A percentile compares a stretch with the other conserved stretches of the same genome.
phyloP scores from a whole-genome alignment of 805 yeast genomes.

The Kodamaea fukazawae region DNA sequence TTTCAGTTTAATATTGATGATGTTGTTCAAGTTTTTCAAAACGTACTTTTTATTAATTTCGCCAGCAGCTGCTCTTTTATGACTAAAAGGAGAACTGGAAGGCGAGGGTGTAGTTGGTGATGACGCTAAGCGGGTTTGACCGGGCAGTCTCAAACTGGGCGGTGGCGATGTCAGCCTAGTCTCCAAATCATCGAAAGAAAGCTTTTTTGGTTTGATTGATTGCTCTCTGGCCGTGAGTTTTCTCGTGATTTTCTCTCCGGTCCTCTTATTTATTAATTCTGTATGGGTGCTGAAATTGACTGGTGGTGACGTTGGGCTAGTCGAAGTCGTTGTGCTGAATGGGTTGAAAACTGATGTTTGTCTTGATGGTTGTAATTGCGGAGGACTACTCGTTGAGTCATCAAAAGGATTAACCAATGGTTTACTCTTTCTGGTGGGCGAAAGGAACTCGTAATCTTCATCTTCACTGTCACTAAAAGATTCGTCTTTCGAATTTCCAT shows the following conservation, averaged over 20 bases:
- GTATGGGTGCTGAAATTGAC: slow-evolving; percentile 35
- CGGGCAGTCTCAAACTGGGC: slow-evolving; percentile 5
- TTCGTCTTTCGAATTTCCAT: slow-evolving; percentile 8
- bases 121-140: slow-evolving; percentile 2
- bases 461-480: slow-evolving; percentile 9
- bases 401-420: slow-evolving; percentile 3
- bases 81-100: slow-evolving; percentile 6
- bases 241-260: slow-evolving; percentile 35
- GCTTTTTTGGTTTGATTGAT: slow-evolving; percentile 37
- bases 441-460: slow-evolving; percentile 6
- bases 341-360: slow-evolving; percentile 8
- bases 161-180: slow-evolving; percentile 4
- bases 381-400: background rate
- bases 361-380: slow-evolving; percentile 1
- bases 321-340: background rate
- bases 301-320: background rate
- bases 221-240: slow-evolving; percentile 29
- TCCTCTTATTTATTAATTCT: slow-evolving; percentile 40
- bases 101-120: slow-evolving; percentile 8
- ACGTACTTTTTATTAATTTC: slow-evolving; percentile 13
- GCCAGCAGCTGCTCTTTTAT: slow-evolving; percentile 6
- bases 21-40: slow-evolving; percentile 10
- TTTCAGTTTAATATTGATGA: slow-evolving; percentile 12
- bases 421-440: slow-evolving; percentile 3
- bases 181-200: slow-evolving; percentile 23